Conservation (phyloP, 345 rosid species). For the Salix suchowensis region DNA sequence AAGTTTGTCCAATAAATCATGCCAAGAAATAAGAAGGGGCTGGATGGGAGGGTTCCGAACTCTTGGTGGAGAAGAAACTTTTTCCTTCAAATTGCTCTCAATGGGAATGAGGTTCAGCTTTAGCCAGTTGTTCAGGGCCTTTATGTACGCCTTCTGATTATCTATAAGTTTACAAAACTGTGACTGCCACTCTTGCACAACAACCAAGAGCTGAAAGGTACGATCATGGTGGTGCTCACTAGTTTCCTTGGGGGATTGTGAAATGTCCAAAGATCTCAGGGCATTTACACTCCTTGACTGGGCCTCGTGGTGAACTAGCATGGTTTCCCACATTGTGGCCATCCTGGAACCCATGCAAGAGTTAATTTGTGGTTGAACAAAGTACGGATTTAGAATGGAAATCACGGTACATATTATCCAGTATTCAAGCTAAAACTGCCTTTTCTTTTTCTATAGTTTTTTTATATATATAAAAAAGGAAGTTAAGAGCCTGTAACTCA, state of each 20-base stretch:
- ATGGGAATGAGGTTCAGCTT: constrained; percentile 77
- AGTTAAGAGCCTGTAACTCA: neutral
- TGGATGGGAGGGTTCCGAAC: constrained; percentile 58
- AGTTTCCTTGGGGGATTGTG: constrained; percentile 62
- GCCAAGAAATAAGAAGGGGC: constrained; percentile 61
- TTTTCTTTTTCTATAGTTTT: neutral
- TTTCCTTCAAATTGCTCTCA: constrained; percentile 82
- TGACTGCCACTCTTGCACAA: constrained; percentile 73
- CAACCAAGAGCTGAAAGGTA: constrained; percentile 59
- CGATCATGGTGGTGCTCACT: constrained; percentile 67
- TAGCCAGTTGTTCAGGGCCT: constrained; percentile 62
- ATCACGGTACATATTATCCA: neutral
- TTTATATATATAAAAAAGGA: neutral
- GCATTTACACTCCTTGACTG: constrained; percentile 44
- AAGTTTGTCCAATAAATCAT: constrained; percentile 50
- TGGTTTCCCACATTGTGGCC: constrained; percentile 82
- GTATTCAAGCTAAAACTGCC: neutral
- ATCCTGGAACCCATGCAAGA: constrained; percentile 48
- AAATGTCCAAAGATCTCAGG: constrained; percentile 40
- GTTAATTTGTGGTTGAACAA: neutral
- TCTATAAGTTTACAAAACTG: constrained; percentile 70
- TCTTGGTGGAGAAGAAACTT: constrained; percentile 86
- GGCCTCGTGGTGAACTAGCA: constrained; percentile 57
- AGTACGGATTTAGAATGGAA: neutral
- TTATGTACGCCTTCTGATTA: constrained; percentile 64